phyloP scores from a whole-genome alignment of 352 stramenopile species.

The Phytophthora citricola region DNA sequence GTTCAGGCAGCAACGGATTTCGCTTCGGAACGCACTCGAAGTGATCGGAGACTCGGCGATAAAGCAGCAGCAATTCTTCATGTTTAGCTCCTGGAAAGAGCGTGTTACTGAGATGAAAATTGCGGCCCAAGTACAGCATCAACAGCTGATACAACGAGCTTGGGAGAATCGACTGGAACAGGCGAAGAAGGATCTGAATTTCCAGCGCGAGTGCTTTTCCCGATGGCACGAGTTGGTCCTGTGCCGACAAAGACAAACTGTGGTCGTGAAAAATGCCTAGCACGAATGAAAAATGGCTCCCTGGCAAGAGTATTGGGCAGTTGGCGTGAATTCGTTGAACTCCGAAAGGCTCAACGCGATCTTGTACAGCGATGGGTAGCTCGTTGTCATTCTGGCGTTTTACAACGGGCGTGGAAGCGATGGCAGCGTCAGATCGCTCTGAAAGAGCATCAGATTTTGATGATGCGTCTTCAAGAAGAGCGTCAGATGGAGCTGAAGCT shows the following conservation, averaged over 20 bases:
- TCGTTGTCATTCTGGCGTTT: constrained; percentile 10
- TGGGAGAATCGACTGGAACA: constrained; percentile 37
- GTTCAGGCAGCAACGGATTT: constrained; percentile 8
- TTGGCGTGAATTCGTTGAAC: constrained; percentile 33
- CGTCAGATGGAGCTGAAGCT: constrained; percentile 15
- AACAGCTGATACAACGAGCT: constrained; percentile 29
- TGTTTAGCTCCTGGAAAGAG: constrained; percentile 28
- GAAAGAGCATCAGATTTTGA: constrained; percentile 32
- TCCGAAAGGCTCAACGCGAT: constrained; percentile 29
- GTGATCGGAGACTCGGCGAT: constrained; percentile 13
- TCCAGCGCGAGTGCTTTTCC: constrained; percentile 32
- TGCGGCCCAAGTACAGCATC: constrained; percentile 16
- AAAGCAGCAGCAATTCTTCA: constrained; percentile 21
- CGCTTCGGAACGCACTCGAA: constrained; percentile 16
- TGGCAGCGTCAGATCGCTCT: constrained; percentile 45
- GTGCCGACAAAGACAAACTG: background rate
- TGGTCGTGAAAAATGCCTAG: constrained; percentile 28
- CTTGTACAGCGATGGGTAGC: constrained; percentile 32
- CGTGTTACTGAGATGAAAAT: constrained; percentile 12
- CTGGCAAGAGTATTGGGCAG: constrained; percentile 22
- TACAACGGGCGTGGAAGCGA: constrained; percentile 33
- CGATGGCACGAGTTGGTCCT: constrained; percentile 30
- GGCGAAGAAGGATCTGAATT: constrained; percentile 28
- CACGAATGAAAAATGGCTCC: constrained; percentile 30
- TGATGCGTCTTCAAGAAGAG: constrained; percentile 21